Base-by-base conservation (phyloP, 2,329 filamentous ascomycete genomes). In the Diaporthe vexans region DNA sequence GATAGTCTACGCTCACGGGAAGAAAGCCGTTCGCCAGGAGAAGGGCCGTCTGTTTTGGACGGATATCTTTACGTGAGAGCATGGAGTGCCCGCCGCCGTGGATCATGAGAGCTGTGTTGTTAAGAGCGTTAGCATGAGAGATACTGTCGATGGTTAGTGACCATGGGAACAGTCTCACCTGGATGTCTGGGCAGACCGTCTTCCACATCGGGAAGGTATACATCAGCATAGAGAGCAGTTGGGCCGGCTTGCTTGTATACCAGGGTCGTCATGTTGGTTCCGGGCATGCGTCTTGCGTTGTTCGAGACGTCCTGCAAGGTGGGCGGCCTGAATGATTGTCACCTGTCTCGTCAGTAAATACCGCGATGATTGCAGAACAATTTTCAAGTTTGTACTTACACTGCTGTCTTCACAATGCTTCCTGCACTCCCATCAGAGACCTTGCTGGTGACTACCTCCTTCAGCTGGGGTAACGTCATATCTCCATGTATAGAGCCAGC, bases 1-100 rank as follows among this genome's bases (percentile, higher is more conserved):
- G 80, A 74, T 89, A 87, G 76, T 89, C 87, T 0, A 88, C 70
- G 74, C 84, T 86, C 17, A 89, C 78, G 0, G 87, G 86, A 6
- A 88, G 77, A 52, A 88, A 81, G 0, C 85, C 84, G 11, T 78
- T 69, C 1, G 79, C 74, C 0, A 88, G 79, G 0, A 89, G 80
- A 2, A 79, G 74, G 4, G 77, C 72, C 0, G 81, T 84, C 73
- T 88, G 87, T 6, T 72, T 63, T 1, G 81, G 81, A 4, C 82
- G 79, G 7, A 86, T 76, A 11, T 81, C 83, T 59, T 82, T 82
- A 10, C 84, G 79, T 1, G 81, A 83, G n/a, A 85, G 79, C 37
- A 82, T 81, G 6, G 86, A 76, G 74, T 86, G 81, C 4, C 85
- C 81, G n/a, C 85, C 86, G 7, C 85, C 85, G 70, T 87, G 85